Evolutionary conservation across 2,329 filamentous ascomycete genomes (phyloP).

Genomic region (Grosmannia clavigera): DNA sequence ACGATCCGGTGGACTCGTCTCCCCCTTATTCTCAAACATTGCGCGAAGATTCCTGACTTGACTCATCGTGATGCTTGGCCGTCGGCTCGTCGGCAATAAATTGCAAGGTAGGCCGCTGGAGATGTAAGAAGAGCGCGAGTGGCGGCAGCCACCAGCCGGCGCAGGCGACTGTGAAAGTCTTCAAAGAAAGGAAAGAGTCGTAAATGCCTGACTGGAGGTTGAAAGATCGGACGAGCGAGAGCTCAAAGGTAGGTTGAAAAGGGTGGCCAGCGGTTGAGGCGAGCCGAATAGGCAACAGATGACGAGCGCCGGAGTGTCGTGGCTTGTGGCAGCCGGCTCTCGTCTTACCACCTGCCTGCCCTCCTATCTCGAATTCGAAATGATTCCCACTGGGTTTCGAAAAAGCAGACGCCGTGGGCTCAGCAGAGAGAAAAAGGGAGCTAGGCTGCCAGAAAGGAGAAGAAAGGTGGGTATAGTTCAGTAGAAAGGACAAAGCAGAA

Average conservation of each 20-base stretch:
- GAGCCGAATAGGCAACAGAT: too few relatives aligned
- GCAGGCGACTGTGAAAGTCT: neutral
- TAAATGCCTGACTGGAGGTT: neutral
- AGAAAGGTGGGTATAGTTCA: neutral
- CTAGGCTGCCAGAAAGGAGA: neutral
- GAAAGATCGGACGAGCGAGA: neutral
- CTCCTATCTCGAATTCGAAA: neutral
- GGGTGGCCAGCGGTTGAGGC: neutral
- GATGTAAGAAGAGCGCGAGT: neutral
- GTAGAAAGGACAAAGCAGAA: neutral
- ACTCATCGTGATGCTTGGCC: conserved; percentile 38
- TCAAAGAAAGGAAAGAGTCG: neutral
- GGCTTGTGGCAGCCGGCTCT: neutral
- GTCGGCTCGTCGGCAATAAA: neutral
- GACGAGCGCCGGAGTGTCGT: neutral
- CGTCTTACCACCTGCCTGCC: neutral
- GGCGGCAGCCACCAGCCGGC: conserved; percentile 9
- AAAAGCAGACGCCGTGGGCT: neutral
- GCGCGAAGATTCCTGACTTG: conserved; percentile 64
- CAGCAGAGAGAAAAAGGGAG: neutral
- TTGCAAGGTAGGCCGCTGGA: neutral
- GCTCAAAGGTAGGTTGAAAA: neutral
- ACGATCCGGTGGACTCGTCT: conserved; percentile 52
- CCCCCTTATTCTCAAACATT: conserved; percentile 66
- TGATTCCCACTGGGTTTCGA: neutral